These are phyloP conservation scores for Phoenix roebelenii DNA, from an alignment of 176 grass and related monocot species.

Conservation along the genomic window DNA sequence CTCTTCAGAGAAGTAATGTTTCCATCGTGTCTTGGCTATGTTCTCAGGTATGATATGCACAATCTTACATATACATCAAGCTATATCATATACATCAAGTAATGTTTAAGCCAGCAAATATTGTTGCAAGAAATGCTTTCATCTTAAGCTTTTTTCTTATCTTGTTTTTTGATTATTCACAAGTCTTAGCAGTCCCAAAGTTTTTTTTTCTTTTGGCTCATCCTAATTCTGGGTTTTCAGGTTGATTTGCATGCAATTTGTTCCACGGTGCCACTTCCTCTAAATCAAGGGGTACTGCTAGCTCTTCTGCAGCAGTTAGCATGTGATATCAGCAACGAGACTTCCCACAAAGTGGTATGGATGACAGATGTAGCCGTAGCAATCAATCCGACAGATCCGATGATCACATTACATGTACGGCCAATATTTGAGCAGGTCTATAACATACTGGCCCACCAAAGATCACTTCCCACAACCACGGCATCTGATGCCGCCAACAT, in stretches of 20 bases:
- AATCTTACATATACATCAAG: too few relatives aligned
- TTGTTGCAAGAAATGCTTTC: too few relatives aligned
- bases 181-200: too few relatives aligned
- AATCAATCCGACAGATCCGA: slow-evolving; percentile 58
- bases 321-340: slow-evolving; percentile 63
- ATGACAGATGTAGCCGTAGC: slow-evolving; percentile 66
- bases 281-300: slow-evolving; percentile 83
- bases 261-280: slow-evolving; percentile 36
- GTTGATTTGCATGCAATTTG: slow-evolving; percentile 80
- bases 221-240: slow-evolving; percentile 20
- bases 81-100: too few relatives aligned
- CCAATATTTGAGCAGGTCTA: slow-evolving; percentile 90
- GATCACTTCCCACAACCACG: slow-evolving; percentile 30
- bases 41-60: slow-evolving; percentile 45
- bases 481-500: slow-evolving; percentile 35
- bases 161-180: too few relatives aligned
- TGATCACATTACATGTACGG: slow-evolving; percentile 56
- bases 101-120: too few relatives aligned
- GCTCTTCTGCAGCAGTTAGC: slow-evolving; percentile 91
- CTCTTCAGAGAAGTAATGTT: slow-evolving; percentile 87
- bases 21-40: slow-evolving; percentile 87
- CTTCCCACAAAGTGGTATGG: slow-evolving; percentile 53
- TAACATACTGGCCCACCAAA: slow-evolving; percentile 38
- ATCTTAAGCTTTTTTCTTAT: too few relatives aligned
- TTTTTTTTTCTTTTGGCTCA: too few relatives aligned